These are phyloP conservation scores for Cutaneotrichosporon arboriforme DNA, from an alignment of 1,284 basidiomycete species.

Conservation along the genomic window DNA sequence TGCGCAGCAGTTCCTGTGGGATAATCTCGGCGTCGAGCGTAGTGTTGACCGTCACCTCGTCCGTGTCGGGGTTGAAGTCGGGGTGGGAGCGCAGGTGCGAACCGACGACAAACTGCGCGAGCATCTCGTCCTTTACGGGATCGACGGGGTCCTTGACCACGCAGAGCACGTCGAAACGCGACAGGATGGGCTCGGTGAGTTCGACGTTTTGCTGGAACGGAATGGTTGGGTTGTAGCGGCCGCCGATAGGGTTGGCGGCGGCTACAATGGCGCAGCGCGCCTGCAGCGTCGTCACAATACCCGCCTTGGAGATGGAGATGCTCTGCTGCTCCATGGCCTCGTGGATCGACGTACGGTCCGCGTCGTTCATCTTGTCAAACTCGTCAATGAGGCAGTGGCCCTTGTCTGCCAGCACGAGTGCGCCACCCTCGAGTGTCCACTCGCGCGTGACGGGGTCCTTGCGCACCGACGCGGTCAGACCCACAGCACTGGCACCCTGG, in stretches of 20 bases:
- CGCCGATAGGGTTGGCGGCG: slow-evolving; percentile 94
- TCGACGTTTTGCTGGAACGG: slow-evolving; percentile 99
- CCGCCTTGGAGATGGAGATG: slow-evolving; percentile 99
- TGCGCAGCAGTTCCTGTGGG: slow-evolving; percentile 91
- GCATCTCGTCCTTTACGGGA: slow-evolving; percentile 91
- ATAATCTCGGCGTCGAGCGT: slow-evolving; percentile 92
- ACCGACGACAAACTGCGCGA: slow-evolving; percentile 95
- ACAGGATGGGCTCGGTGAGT: slow-evolving; percentile 95
- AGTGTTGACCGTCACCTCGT: slow-evolving; percentile 82
- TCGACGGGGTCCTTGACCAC: slow-evolving; percentile 98
- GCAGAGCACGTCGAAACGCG: slow-evolving; percentile 97
- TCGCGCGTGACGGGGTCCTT: slow-evolving; percentile 96
- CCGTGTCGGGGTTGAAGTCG: slow-evolving; percentile 74
- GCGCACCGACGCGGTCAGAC: slow-evolving; percentile 94
- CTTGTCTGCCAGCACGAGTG: slow-evolving; percentile 94
- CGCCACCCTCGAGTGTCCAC: slow-evolving; percentile 98
- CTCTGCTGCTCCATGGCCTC: slow-evolving; percentile 99
- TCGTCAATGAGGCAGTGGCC: slow-evolving; percentile 99
- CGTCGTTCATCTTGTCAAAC: slow-evolving; percentile 99
- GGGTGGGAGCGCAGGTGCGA: slow-evolving; percentile 93
- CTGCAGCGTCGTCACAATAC: slow-evolving; percentile 94
- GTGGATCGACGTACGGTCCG: slow-evolving; percentile 94
- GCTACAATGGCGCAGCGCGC: slow-evolving; percentile 96
- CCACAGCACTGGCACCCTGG: slow-evolving; percentile 95
- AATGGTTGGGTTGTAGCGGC: slow-evolving; percentile 93